Evolutionary conservation across 805 yeast genomes (phyloP).

Genomic region (Nakazawaea anatomiae): DNA sequence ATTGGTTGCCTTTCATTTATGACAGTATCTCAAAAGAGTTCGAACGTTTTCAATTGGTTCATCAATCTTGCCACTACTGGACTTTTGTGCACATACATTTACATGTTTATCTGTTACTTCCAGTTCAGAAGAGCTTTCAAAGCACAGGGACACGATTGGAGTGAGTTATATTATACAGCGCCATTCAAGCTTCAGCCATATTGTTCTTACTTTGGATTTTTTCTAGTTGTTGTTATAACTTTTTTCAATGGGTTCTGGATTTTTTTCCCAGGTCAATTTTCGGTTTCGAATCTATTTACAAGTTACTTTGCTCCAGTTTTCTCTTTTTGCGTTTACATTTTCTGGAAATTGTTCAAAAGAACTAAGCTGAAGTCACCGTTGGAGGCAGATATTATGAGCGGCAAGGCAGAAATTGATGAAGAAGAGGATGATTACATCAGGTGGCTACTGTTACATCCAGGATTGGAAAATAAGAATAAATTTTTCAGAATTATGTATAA

Average conservation of each 20-base stretch:
- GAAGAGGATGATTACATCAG: constrained; percentile 34
- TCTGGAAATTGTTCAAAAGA: constrained; percentile 47
- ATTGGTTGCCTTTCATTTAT: constrained; percentile 42
- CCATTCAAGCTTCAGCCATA: constrained; percentile 56
- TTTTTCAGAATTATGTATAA: background rate
- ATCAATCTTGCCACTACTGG: constrained; percentile 67
- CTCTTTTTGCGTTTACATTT: constrained; percentile 42
- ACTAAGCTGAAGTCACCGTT: constrained; percentile 37
- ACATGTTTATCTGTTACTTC: constrained; percentile 52
- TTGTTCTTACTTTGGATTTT: constrained; percentile 42
- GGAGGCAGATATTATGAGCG: constrained; percentile 50
- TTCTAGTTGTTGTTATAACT: constrained; percentile 43
- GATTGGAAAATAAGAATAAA: constrained; percentile 2
- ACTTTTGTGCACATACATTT: constrained; percentile 55
- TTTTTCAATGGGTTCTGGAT: constrained; percentile 64
- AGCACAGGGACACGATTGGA: constrained; percentile 45
- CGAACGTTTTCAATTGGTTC: constrained; percentile 65
- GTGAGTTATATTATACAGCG: constrained; percentile 31
- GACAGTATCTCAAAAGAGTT: constrained; percentile 50
- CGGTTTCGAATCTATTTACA: constrained; percentile 46
- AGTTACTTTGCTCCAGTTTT: constrained; percentile 46
- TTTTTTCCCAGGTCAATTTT: constrained; percentile 65
- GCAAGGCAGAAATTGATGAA: constrained; percentile 51
- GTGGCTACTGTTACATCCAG: constrained; percentile 3
- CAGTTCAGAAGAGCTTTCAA: constrained; percentile 56